phyloP scores from a whole-genome alignment of 306 rosid species.

The Lithocarpus polystachyus region DNA sequence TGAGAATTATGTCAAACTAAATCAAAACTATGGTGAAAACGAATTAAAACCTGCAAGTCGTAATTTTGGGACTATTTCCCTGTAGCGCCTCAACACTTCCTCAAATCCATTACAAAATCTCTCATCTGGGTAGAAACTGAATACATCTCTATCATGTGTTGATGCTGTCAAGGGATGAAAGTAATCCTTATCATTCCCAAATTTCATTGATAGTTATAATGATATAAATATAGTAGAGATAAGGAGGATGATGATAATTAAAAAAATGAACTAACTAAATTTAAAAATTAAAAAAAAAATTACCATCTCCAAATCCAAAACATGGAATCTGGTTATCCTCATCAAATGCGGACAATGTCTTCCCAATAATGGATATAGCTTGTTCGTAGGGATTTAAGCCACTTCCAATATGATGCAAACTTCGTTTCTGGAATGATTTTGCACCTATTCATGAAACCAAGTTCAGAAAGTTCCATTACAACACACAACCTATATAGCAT shows the following conservation, averaged over 20 bases:
- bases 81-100: conserved; percentile 75
- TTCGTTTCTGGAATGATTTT: conserved; percentile 56
- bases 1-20: conserved; percentile 1
- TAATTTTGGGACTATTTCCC: conserved; percentile 73
- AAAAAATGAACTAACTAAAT: conserved; percentile 1
- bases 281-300: neutral
- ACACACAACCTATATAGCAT: conserved; percentile 2
- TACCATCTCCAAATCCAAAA: conserved; percentile 97
- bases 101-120: conserved; percentile 86
- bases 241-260: neutral
- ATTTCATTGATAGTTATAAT: neutral
- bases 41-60: conserved; percentile 75
- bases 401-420: conserved; percentile 83
- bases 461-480: conserved; percentile 37
- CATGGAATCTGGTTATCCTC: conserved; percentile 96
- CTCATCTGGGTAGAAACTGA: conserved; percentile 75
- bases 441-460: conserved; percentile 51
- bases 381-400: conserved; percentile 82
- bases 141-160: conserved; percentile 89
- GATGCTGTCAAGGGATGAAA: conserved; percentile 58
- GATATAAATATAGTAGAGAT: neutral
- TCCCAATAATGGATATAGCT: conserved; percentile 90
- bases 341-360: conserved; percentile 80
- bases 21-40: conserved; percentile 1
- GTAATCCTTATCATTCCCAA: conserved; percentile 17